A percentile compares a stretch with the other conserved stretches of the same genome.
These are phyloP conservation scores for Aureoboletus auriporus DNA, from an alignment of 768 basidiomycete species.

Conservation along the genomic window DNA sequence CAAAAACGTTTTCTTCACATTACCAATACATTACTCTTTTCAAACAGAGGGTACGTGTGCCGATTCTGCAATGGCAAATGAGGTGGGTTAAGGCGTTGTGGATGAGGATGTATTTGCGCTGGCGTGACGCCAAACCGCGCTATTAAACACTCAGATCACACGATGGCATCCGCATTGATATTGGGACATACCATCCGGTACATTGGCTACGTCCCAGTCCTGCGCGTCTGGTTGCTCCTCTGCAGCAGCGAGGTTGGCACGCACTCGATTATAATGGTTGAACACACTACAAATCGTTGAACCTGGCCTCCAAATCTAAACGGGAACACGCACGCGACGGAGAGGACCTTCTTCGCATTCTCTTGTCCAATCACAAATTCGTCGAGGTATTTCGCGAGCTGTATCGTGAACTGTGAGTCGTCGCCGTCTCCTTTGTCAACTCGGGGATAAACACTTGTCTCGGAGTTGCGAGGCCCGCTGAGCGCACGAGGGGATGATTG, in stretches of 20 bases:
- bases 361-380: slow-evolving; percentile 92
- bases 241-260: slow-evolving; percentile 56
- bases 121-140: slow-evolving; percentile 43
- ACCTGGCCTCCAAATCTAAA: background rate
- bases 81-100: slow-evolving; percentile 34
- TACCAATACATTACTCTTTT: slow-evolving; percentile 95
- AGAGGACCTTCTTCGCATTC: slow-evolving; percentile 87
- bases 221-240: slow-evolving; percentile 34
- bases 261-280: slow-evolving; percentile 91
- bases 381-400: slow-evolving; percentile 84
- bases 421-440: background rate
- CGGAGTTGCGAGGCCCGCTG: slow-evolving; percentile 57
- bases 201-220: slow-evolving; percentile 24
- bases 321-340: slow-evolving; percentile 76
- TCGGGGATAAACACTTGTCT: slow-evolving; percentile 37
- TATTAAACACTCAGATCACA: slow-evolving; percentile 10
- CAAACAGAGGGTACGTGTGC: slow-evolving; percentile 59
- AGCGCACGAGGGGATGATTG: slow-evolving; percentile 32
- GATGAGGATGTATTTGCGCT: slow-evolving; percentile 63
- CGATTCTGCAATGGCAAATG: slow-evolving; percentile 37
- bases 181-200: slow-evolving; percentile 28
- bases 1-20: slow-evolving; percentile 50
- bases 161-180: background rate
- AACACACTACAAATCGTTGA: slow-evolving; percentile 58
- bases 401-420: slow-evolving; percentile 8